phyloP scores from a whole-genome alignment of 139 green algal genomes.

The Pleodorina starrii region DNA sequence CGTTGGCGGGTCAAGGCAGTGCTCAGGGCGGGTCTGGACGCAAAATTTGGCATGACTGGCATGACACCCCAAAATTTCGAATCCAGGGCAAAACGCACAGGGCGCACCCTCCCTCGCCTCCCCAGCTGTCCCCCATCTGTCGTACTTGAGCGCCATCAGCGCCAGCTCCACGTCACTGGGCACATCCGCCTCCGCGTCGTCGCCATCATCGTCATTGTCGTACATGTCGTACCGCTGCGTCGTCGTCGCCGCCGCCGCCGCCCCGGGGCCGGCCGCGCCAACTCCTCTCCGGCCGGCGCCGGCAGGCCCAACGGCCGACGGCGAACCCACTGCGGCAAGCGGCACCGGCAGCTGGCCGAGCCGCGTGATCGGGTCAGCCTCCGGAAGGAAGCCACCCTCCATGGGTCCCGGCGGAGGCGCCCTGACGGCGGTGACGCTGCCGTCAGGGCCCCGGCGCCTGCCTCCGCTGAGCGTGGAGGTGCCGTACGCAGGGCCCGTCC shows the following conservation, averaged over 20 bases:
- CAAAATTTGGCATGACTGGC: too few relatives aligned
- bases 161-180: constrained; percentile 40
- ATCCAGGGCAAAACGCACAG: background rate
- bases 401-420: background rate
- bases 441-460: background rate
- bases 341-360: background rate
- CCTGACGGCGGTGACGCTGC: background rate
- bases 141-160: constrained; percentile 5
- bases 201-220: background rate
- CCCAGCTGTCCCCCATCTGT: too few relatives aligned
- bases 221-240: background rate
- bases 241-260: background rate
- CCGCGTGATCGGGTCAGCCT: background rate
- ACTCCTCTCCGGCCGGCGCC: background rate
- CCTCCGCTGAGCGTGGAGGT: too few relatives aligned
- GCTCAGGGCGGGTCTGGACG: too few relatives aligned
- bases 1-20: too few relatives aligned
- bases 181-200: background rate
- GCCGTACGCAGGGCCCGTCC: too few relatives aligned
- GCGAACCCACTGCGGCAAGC: background rate
- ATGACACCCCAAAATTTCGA: background rate
- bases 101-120: too few relatives aligned
- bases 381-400: constrained; percentile 6
- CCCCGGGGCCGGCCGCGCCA: background rate
- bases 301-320: background rate